Conservation (phyloP, 208 protist genomes). For the Trypanosoma mega region DNA sequence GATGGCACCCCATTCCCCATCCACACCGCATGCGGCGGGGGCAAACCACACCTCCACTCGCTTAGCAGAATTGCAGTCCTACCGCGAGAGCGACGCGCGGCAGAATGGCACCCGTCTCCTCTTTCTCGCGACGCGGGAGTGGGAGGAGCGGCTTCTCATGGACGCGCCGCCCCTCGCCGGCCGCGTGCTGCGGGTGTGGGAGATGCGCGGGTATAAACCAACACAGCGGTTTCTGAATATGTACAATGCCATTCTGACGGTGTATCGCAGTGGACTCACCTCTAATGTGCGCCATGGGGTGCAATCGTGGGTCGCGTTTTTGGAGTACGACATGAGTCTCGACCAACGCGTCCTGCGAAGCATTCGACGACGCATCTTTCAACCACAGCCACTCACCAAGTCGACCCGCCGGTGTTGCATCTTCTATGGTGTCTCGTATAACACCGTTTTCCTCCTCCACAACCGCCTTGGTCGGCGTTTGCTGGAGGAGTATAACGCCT, state of each 20-base stretch:
- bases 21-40: no score
- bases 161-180: not conserved
- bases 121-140: conserved; percentile 24
- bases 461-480: conserved; percentile 17
- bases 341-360: conserved; percentile 10
- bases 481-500: conserved; percentile 19
- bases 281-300: no score
- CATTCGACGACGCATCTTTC: conserved; percentile 14
- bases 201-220: conserved; percentile 17
- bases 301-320: conserved; percentile 20
- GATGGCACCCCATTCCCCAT: no score
- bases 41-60: no score
- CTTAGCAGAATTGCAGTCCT: no score
- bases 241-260: conserved; percentile 21
- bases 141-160: not conserved
- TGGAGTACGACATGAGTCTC: conserved; percentile 25
- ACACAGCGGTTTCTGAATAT: conserved; percentile 11
- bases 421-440: conserved; percentile 24
- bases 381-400: not conserved
- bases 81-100: not conserved
- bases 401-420: conserved; percentile 17
- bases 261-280: conserved; percentile 9
- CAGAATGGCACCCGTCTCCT: conserved; percentile 18
- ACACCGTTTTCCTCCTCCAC: conserved; percentile 19
- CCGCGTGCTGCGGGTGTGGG: conserved; percentile 23